Percentiles rank a stretch among this genome's conserved stretches.
Evolutionary conservation across 495 filamentous ascomycete genomes (phyloP).

Genomic region (Thermochaetoides thermophila): DNA sequence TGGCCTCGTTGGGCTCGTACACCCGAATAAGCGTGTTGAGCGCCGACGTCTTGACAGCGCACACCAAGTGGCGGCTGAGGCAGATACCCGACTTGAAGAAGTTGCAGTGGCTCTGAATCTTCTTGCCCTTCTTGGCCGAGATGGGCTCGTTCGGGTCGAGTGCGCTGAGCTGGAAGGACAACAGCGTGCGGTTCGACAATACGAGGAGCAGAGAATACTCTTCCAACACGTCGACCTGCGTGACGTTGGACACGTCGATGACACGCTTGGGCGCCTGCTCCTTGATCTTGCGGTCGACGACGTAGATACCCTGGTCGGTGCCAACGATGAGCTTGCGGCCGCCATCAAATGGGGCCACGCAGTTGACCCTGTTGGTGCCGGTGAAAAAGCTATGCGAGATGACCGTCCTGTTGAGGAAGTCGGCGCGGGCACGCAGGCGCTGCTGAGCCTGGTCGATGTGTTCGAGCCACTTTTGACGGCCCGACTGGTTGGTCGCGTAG

Average conservation of each 20-base stretch:
- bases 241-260: constrained; percentile 74
- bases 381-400: constrained; percentile 79
- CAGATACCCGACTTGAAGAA: constrained; percentile 98
- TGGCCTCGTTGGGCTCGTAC: constrained; percentile 85
- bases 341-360: constrained; percentile 86
- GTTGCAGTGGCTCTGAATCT: constrained; percentile 92
- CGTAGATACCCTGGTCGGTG: constrained; percentile 83
- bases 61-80: constrained; percentile 84
- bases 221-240: constrained; percentile 90
- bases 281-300: constrained; percentile 81
- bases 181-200: constrained; percentile 80
- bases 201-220: constrained; percentile 85
- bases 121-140: constrained; percentile 76
- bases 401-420: constrained; percentile 83
- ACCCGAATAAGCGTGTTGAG: constrained; percentile 94
- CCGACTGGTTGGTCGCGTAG: constrained; percentile 64
- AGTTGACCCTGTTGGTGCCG: constrained; percentile 70
- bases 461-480: constrained; percentile 88
- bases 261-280: constrained; percentile 68
- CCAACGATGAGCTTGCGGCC: constrained; percentile 88
- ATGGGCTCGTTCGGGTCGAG: constrained; percentile 64
- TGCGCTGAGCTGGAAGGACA: constrained; percentile 75
- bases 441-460: constrained; percentile 82
- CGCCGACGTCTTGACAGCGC: constrained; percentile 80
- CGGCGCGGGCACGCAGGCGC: constrained; percentile 68